A percentile compares a stretch with the other conserved stretches of the same genome.
Evolutionary conservation across 2,329 filamentous ascomycete species (phyloP).

Genomic region (Microdochium nivale): DNA sequence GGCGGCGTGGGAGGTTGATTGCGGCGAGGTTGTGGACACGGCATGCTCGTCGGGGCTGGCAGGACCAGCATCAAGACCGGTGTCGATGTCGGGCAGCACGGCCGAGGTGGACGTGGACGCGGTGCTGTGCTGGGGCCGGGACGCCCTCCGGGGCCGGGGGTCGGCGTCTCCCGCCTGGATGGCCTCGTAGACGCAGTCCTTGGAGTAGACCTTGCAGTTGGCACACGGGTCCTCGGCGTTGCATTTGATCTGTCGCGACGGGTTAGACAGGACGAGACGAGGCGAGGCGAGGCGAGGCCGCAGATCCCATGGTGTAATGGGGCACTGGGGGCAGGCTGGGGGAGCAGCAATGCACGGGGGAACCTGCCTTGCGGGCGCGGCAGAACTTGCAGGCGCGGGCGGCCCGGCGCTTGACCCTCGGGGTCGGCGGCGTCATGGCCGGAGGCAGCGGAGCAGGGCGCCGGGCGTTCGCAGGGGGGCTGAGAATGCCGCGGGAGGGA

Average conservation of each 20-base stretch:
- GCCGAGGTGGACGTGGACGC: not conserved
- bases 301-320: not conserved
- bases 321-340: no score
- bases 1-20: no score
- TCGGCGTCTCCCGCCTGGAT: conserved; percentile 12
- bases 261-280: conserved; percentile 20
- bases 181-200: conserved; percentile 29
- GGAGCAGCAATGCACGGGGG: no score
- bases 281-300: conserved; percentile 5
- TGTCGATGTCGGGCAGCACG: not conserved
- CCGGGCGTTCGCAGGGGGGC: no score
- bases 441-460: no score
- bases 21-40: no score
- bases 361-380: no score
- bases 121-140: not conserved
- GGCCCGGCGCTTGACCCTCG: no score
- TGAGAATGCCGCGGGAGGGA: no score
- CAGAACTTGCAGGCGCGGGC: no score
- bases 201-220: conserved; percentile 35
- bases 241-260: conserved; percentile 37
- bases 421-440: no score
- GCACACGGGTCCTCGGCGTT: conserved; percentile 35
- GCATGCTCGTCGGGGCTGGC: no score
- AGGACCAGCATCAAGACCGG: not conserved
- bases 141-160: not conserved